These are phyloP conservation scores for Anthoceros angustus DNA, from an alignment of 225 moss, liverwort and hornwort genomes.

Conservation along the genomic window DNA sequence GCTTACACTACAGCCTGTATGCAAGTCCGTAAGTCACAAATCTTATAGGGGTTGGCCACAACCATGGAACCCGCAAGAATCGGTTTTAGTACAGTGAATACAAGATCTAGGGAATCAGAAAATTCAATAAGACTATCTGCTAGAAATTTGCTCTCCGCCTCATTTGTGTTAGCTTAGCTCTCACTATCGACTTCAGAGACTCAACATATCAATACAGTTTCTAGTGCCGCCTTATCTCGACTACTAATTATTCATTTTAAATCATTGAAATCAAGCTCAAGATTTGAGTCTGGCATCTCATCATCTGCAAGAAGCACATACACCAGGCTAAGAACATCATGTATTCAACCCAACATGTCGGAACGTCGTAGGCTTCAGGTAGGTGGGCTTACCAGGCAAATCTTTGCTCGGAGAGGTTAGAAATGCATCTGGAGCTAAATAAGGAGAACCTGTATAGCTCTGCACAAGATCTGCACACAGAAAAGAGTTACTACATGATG, in stretches of 20 bases:
- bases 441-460: constrained; percentile 88
- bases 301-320: not conserved
- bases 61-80: not conserved
- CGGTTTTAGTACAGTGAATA: not conserved
- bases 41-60: not conserved
- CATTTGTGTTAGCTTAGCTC: not conserved
- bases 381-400: constrained; percentile 39
- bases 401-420: constrained; percentile 95
- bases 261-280: not conserved
- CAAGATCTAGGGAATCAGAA: not conserved
- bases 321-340: not conserved
- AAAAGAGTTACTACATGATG: constrained; percentile 5
- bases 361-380: too few relatives aligned
- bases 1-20: too few relatives aligned
- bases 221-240: not conserved
- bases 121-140: not conserved
- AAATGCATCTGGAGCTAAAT: constrained; percentile 73
- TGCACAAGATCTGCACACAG: constrained; percentile 66
- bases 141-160: not conserved
- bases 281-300: not conserved
- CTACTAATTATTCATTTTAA: not conserved
- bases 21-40: not conserved
- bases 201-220: not conserved
- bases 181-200: not conserved
- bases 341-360: too few relatives aligned